A percentile compares a stretch with the other conserved stretches of the same genome.
Evolutionary conservation across 805 yeast species (phyloP).

Genomic region (Tanozyma kutaoensis): DNA sequence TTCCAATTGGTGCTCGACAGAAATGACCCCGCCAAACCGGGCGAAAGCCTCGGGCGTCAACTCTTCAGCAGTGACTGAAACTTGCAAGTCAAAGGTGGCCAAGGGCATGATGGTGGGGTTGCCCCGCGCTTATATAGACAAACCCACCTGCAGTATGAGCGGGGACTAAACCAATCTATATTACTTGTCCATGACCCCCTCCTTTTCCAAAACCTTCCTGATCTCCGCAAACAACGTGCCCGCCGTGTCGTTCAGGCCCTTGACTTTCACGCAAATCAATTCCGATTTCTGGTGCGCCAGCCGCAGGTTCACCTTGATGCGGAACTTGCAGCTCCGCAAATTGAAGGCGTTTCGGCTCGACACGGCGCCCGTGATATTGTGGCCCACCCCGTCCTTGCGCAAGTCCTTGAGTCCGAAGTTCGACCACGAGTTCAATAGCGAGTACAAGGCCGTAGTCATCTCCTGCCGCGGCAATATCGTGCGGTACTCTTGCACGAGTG

Average conservation of each 20-base stretch:
- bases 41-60: constrained; percentile 59
- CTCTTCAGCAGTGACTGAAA: no score
- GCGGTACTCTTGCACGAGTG: constrained; percentile 16
- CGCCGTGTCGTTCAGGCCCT: constrained; percentile 54
- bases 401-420: constrained; percentile 55
- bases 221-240: constrained; percentile 48
- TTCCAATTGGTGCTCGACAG: constrained; percentile 61
- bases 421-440: constrained; percentile 55
- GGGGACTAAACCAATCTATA: no score
- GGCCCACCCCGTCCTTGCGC: constrained; percentile 25
- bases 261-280: constrained; percentile 45
- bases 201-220: constrained; percentile 50
- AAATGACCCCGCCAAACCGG: constrained; percentile 63
- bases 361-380: constrained; percentile 46
- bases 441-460: constrained; percentile 49
- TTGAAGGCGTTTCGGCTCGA: constrained; percentile 49
- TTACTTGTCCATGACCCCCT: constrained; percentile 52
- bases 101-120: no score
- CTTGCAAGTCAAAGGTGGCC: no score
- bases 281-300: constrained; percentile 32
- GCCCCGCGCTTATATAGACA: no score
- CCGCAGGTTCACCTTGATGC: constrained; percentile 34
- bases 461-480: constrained; percentile 37
- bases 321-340: constrained; percentile 50
- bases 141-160: no score